Evolutionary conservation across 176 grass and related monocot species (phyloP).

Genomic region (Hordeum vulgare): MorexV3_pseudomolecules_assembly NC_058524.1:554829608-554830107

Average conservation of each 20-base stretch:
- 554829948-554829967: constrained; percentile 29
- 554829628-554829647: constrained; percentile 71
- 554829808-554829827: neutral
- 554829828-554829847: neutral
- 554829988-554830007: neutral
- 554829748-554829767: constrained; percentile 34
- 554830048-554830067: neutral
- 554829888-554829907: constrained; percentile 34
- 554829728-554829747: constrained; percentile 27
- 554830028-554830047: neutral
- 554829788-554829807: neutral
- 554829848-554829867: neutral
- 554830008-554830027: constrained; percentile 3
- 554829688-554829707: constrained; percentile 44
- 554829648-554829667: constrained; percentile 30
- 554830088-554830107: neutral
- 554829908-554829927: constrained; percentile 19
- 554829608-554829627: constrained; percentile 81
- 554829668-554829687: constrained; percentile 37
- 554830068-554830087: neutral
- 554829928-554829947: neutral
- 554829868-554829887: constrained; percentile 80
- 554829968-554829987: constrained; percentile 54
- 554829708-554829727: constrained; percentile 47
- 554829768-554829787: constrained; percentile 64